Base-by-base conservation (phyloP, 768 basidiomycete genomes). In the Mycena galopus region DNA sequence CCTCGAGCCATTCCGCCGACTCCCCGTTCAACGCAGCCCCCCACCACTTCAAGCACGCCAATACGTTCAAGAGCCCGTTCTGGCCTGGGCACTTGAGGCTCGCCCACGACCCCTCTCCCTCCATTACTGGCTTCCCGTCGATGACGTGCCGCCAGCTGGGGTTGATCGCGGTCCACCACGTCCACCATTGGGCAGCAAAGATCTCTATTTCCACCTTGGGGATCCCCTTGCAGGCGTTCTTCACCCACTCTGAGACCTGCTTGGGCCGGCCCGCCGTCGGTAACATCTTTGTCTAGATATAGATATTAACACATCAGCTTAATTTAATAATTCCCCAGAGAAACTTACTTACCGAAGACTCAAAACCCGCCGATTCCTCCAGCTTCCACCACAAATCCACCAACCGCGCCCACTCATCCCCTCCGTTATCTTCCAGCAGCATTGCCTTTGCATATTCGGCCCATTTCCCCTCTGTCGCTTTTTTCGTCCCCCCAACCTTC, bases 31-130 rank as follows among this genome's bases (percentile, higher is more conserved):
- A 8, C 1, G 9, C 32, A 8, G 2, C 8, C 14, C 51, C 2
- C 65, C 65, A 66, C 65, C 65, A 66, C 21, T 44, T 66, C 27
- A 66, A 27, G 29, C 65, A 66, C 11, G 30, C 29, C 0, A 66
- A 11, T 3, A 66, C 55, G 14, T 44, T 66, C 2, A 58, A 23
- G 9, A 66, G 27, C 25, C 65, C 55, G 37, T 66, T 66, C 11
- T 19, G 35, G 9, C 65, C 65, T 5, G 65, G 65, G 37, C 19
- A 51, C 6, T 29, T 30, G 1, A 66, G 39, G 2, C 1, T 39
- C 7, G 57, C 55, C 55, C 55, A 66, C 10, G 2, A 4, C 11
- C 65, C 65, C 3, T 21, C 37, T 1, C 55, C 65, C n/a, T 32
- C 55, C 16, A 21, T 25, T 29, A 66, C 29, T 10, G 58, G 56